These are phyloP conservation scores for Eucalyptus tenuipes DNA, from an alignment of 345 rosid species.

Conservation along the genomic window DNA sequence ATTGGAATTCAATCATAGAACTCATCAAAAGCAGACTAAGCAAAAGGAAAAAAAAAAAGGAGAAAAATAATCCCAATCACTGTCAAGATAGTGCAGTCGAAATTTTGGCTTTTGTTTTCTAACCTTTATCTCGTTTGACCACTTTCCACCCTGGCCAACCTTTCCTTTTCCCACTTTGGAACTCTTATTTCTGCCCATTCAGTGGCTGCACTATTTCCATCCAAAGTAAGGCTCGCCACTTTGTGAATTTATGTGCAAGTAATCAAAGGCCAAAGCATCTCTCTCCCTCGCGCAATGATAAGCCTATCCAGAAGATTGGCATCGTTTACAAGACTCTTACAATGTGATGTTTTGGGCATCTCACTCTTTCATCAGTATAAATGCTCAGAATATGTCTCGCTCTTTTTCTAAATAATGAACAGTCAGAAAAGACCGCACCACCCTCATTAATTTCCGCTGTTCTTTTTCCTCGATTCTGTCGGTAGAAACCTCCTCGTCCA, in stretches of 20 bases:
- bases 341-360: background rate
- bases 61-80: background rate
- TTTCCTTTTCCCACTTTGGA: background rate
- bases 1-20: conserved; percentile 38
- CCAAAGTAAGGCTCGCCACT: conserved; percentile 2
- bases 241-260: background rate
- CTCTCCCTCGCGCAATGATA: background rate
- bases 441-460: background rate
- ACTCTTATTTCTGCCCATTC: background rate
- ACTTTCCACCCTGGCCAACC: conserved; percentile 6
- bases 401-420: background rate
- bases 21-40: conserved; percentile 29
- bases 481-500: background rate
- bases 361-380: background rate
- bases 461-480: background rate
- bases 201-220: background rate
- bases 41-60: background rate
- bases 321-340: background rate
- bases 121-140: conserved; percentile 11
- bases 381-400: background rate
- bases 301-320: background rate
- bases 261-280: background rate
- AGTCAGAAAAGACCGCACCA: background rate
- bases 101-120: conserved; percentile 6
- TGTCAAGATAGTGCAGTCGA: conserved; percentile 3